Evolutionary conservation across 2,329 filamentous ascomycete genomes (phyloP).

Genomic region (Scedosporium dehoogii): DNA sequence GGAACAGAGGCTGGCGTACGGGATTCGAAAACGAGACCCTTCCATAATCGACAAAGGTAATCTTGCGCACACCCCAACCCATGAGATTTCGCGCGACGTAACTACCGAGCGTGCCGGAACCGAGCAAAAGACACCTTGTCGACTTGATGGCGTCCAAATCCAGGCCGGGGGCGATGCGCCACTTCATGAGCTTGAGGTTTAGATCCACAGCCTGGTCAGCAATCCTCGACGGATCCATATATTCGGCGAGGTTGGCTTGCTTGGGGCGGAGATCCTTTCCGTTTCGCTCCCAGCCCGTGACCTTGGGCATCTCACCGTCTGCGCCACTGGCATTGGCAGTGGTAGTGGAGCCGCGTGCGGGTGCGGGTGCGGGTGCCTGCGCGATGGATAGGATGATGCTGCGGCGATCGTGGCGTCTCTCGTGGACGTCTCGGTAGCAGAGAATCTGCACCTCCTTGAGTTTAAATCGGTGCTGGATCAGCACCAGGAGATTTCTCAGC

Average conservation of each 20-base stretch:
- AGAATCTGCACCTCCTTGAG: slow-evolving; percentile 71
- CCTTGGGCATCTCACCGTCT: slow-evolving; percentile 61
- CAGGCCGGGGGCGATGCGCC: slow-evolving; percentile 83
- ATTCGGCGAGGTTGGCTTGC: slow-evolving; percentile 75
- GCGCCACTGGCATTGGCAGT: slow-evolving; percentile 12
- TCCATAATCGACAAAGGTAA: slow-evolving; percentile 93
- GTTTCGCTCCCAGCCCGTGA: slow-evolving; percentile 83
- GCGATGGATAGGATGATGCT: slow-evolving; percentile 67
- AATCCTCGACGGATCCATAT: slow-evolving; percentile 81
- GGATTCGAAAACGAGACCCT: slow-evolving; percentile 93
- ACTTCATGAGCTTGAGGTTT: slow-evolving; percentile 97
- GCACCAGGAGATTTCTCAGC: slow-evolving; percentile 75
- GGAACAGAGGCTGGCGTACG: slow-evolving; percentile 86
- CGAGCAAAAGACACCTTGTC: slow-evolving; percentile 81
- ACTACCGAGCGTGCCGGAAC: slow-evolving; percentile 84
- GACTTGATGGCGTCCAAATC: slow-evolving; percentile 82
- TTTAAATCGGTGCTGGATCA: slow-evolving; percentile 74
- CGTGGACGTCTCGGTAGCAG: slow-evolving; percentile 79
- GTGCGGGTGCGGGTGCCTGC: slow-evolving; percentile 28
- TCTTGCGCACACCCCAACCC: slow-evolving; percentile 91
- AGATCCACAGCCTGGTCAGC: slow-evolving; percentile 93
- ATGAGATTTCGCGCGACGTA: slow-evolving; percentile 88
- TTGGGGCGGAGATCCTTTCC: slow-evolving; percentile 65
- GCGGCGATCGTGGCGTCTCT: slow-evolving; percentile 66
- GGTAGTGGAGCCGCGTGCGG: slow-evolving; percentile 14